A percentile compares a stretch with the other conserved stretches of the same genome.
Conservation (phyloP, 306 rosid species). For the Ceratonia siliqua region DNA sequence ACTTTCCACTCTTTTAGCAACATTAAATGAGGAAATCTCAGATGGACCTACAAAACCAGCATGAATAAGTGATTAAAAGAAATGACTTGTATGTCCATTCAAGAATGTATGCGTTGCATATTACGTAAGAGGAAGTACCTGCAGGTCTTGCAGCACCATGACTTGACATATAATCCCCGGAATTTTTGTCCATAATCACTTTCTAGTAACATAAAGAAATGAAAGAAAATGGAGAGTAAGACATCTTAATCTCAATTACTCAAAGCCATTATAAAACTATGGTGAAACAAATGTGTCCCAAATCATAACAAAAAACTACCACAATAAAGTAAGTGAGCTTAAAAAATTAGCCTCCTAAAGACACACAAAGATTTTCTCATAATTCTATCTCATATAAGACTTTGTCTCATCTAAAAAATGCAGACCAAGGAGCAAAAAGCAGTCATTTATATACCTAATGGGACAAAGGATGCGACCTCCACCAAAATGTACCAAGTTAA, state of each 20-base stretch:
- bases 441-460: not conserved
- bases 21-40: conserved; percentile 42
- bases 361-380: not conserved
- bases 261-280: not conserved
- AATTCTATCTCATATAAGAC: conserved; percentile 14
- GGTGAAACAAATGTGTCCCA: conserved; percentile 4
- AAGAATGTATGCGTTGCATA: not conserved
- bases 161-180: conserved; percentile 44
- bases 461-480: not conserved
- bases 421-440: not conserved
- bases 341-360: conserved; percentile 6
- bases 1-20: conserved; percentile 47
- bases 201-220: conserved; percentile 34
- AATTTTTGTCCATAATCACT: conserved; percentile 60
- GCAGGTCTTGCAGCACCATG: conserved; percentile 52
- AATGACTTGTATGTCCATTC: not conserved
- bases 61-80: conserved; percentile 23
- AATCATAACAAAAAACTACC: conserved; percentile 3
- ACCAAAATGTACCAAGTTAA: not conserved
- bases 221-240: conserved; percentile 26
- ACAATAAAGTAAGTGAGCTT: conserved; percentile 2
- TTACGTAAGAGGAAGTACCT: conserved; percentile 48
- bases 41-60: conserved; percentile 50
- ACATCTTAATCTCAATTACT: not conserved
- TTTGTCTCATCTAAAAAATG: not conserved